Evolutionary conservation across 1,284 basidiomycete species (phyloP).

Genomic region (Taiwanofungus camphoratus): DNA sequence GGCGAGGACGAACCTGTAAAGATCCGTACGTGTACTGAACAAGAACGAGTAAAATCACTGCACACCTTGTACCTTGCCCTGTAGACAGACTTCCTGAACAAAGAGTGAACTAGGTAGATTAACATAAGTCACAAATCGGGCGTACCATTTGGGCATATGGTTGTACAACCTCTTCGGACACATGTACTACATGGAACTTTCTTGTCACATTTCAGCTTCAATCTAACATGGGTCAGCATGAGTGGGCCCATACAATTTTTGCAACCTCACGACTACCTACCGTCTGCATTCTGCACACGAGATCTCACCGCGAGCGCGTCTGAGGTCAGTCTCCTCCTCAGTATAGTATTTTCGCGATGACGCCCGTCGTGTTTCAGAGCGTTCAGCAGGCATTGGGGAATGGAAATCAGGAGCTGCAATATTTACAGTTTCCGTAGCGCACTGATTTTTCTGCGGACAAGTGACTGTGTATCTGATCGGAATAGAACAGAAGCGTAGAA

Average conservation of each 20-base stretch:
- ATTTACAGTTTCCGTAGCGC: too few species aligned
- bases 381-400: conserved; percentile 27
- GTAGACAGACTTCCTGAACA: conserved; percentile 25
- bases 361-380: conserved; percentile 22
- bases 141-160: conserved; percentile 68
- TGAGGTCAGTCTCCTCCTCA: conserved; percentile 44
- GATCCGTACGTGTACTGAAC: too few species aligned
- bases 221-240: conserved; percentile 30
- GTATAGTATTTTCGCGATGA: conserved; percentile 22
- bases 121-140: conserved; percentile 16
- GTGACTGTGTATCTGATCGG: too few species aligned
- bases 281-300: conserved; percentile 71
- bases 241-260: too few species aligned
- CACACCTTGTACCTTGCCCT: conserved; percentile 28
- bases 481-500: too few species aligned
- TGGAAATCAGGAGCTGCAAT: too few species aligned
- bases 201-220: conserved; percentile 76
- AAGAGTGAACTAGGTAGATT: background rate
- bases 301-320: conserved; percentile 60
- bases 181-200: conserved; percentile 71
- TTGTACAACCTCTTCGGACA: conserved; percentile 65
- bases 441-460: too few species aligned
- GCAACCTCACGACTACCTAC: too few species aligned
- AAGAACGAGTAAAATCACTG: conserved; percentile 4
- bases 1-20: conserved; percentile 68